Evolutionary conservation across 805 yeast genomes (phyloP).

Genomic region (Starmerella sp.): DNA sequence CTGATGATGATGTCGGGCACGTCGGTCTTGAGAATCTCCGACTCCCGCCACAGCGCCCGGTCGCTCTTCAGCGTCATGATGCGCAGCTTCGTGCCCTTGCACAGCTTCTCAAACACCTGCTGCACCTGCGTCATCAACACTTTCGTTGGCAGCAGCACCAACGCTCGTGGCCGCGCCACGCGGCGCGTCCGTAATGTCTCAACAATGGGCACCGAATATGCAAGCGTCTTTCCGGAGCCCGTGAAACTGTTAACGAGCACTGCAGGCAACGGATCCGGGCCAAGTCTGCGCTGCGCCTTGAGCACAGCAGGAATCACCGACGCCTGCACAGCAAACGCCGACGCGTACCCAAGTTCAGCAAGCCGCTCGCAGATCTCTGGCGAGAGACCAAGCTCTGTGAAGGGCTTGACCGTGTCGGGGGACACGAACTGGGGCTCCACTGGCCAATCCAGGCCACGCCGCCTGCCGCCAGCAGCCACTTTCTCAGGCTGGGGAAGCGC

Average conservation of each 20-base stretch:
- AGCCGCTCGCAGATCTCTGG: constrained; percentile 39
- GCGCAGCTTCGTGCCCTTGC: constrained; percentile 57
- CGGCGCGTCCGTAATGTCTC: constrained; percentile 49
- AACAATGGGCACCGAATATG: constrained; percentile 74
- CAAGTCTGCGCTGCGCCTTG: constrained; percentile 31
- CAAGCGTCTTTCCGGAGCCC: constrained; percentile 91
- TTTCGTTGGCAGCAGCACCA: constrained; percentile 79
- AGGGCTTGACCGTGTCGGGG: constrained; percentile 39
- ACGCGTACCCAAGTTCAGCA: constrained; percentile 34
- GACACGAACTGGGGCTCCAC: constrained; percentile 49
- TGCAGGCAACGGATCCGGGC: constrained; percentile 38
- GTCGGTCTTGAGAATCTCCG: constrained; percentile 33
- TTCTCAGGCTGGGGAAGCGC: constrained; percentile 78
- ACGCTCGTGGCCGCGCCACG: constrained; percentile 63
- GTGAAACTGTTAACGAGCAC: constrained; percentile 85
- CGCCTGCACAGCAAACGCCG: constrained; percentile 70
- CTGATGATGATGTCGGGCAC: constrained; percentile 31
- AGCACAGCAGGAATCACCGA: constrained; percentile 48
- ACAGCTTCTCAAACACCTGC: constrained; percentile 45
- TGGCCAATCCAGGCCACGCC: constrained; percentile 48
- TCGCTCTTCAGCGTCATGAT: constrained; percentile 47
- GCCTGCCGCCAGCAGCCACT: constrained; percentile 26
- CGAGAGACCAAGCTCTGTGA: constrained; percentile 39
- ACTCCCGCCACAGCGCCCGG: constrained; percentile 54
- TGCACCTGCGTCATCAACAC: constrained; percentile 78